Conservation (phyloP, 805 yeast genomes). For the Pichia ethanolica region DNA sequence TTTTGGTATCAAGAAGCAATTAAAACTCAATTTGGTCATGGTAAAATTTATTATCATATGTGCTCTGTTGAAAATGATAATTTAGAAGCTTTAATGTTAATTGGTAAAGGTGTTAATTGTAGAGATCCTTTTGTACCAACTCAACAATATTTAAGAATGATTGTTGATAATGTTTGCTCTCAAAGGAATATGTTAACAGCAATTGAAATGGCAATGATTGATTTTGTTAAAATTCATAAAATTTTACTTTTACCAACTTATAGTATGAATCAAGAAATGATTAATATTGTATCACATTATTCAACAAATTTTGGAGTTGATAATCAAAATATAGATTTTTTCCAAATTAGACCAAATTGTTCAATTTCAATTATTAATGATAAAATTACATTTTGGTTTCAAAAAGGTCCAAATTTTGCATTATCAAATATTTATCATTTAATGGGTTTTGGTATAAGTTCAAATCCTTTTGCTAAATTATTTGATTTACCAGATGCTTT, state of each 20-base stretch:
- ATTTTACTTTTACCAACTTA: constrained; percentile 55
- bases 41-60: constrained; percentile 80
- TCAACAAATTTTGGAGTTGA: constrained; percentile 64
- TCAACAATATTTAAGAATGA: constrained; percentile 66
- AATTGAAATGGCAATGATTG: constrained; percentile 53
- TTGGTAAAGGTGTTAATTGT: constrained; percentile 73
- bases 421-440: constrained; percentile 67
- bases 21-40: constrained; percentile 72
- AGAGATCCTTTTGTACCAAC: constrained; percentile 83
- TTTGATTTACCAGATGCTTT: constrained; percentile 67
- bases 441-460: constrained; percentile 70
- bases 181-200: constrained; percentile 52
- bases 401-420: constrained; percentile 70
- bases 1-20: constrained; percentile 75
- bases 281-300: constrained; percentile 55
- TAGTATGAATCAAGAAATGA: constrained; percentile 45
- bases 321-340: constrained; percentile 55
- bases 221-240: constrained; percentile 60
- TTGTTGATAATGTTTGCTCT: constrained; percentile 71
- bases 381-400: constrained; percentile 63
- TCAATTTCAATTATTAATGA: constrained; percentile 30
- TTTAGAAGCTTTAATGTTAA: constrained; percentile 68
- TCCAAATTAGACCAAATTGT: constrained; percentile 38
- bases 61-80: constrained; percentile 78
- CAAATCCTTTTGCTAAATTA: constrained; percentile 68